phyloP scores from a whole-genome alignment of 176 grass and related monocot genomes.

The Rhipidocladum racemiflorum region DNA sequence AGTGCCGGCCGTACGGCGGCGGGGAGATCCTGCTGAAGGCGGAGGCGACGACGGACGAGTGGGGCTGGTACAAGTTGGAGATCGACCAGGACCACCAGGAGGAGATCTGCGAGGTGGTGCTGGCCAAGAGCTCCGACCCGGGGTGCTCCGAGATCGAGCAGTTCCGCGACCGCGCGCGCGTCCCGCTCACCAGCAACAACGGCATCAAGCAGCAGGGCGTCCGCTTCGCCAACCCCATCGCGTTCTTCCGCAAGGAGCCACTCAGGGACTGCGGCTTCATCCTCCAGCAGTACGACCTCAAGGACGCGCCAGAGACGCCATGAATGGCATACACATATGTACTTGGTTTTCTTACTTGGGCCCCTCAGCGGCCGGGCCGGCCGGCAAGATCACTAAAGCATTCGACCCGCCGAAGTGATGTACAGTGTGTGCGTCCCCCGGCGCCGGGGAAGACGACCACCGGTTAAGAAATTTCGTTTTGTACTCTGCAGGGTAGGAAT shows the following conservation, averaged over 20 bases:
- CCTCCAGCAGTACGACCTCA: conserved; percentile 50
- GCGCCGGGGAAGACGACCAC: background rate
- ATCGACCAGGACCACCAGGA: conserved; percentile 53
- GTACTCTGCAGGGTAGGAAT: background rate
- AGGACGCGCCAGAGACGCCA: conserved; percentile 44
- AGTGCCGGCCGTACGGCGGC: conserved; percentile 43
- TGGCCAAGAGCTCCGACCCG: conserved; percentile 51
- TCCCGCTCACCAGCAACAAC: conserved; percentile 51
- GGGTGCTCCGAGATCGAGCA: conserved; percentile 43
- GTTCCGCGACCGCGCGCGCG: conserved; percentile 47
- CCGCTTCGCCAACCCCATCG: conserved; percentile 60
- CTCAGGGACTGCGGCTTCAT: conserved; percentile 38
- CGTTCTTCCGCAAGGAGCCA: conserved; percentile 59
- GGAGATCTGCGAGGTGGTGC: conserved; percentile 75
- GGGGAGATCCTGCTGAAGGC: conserved; percentile 16
- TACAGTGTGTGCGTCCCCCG: background rate
- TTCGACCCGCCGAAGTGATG: background rate
- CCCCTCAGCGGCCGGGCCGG: background rate
- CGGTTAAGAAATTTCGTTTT: background rate
- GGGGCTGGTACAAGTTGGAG: conserved; percentile 54
- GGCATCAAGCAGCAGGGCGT: conserved; percentile 46
- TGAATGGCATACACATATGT: background rate
- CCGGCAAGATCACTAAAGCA: background rate
- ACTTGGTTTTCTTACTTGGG: background rate
- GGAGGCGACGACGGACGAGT: conserved; percentile 50